A percentile compares a stretch with the other conserved stretches of the same genome.
Conservation (phyloP, 2,329 filamentous ascomycete species). For the Sphaerulina musiva region DNA sequence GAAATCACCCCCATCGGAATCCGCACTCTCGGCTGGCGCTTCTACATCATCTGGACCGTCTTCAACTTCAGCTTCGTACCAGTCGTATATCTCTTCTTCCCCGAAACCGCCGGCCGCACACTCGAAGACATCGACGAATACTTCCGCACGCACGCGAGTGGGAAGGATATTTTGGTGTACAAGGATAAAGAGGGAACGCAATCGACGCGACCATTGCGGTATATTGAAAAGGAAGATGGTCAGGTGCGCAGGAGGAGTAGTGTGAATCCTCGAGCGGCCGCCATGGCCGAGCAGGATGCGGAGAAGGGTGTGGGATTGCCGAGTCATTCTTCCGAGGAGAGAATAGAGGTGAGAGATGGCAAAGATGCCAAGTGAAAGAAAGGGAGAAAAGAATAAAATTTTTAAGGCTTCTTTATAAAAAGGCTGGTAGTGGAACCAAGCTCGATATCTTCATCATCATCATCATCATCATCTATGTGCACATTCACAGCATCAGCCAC, state of each 20-base stretch:
- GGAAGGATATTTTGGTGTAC: constrained; percentile 40
- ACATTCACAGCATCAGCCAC: no score
- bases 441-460: no score
- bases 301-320: not conserved
- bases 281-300: constrained; percentile 16
- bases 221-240: constrained; percentile 43
- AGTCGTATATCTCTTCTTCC: constrained; percentile 38
- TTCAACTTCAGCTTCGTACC: constrained; percentile 47
- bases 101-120: constrained; percentile 32
- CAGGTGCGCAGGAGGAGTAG: constrained; percentile 32
- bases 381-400: no score
- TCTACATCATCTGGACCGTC: constrained; percentile 45
- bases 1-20: constrained; percentile 32
- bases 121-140: constrained; percentile 32
- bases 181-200: constrained; percentile 44
- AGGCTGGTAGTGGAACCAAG: no score
- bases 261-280: constrained; percentile 31
- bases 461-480: no score
- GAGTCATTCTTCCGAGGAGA: not conserved
- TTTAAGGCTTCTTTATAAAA: no score
- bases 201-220: constrained; percentile 43
- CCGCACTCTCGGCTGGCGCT: constrained; percentile 28
- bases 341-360: not conserved
- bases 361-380: not conserved
- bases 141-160: constrained; percentile 20